A percentile compares a stretch with the other conserved stretches of the same genome.
Conservation (phyloP, 352 stramenopile species). For the Globisporangium emineosum region DNA sequence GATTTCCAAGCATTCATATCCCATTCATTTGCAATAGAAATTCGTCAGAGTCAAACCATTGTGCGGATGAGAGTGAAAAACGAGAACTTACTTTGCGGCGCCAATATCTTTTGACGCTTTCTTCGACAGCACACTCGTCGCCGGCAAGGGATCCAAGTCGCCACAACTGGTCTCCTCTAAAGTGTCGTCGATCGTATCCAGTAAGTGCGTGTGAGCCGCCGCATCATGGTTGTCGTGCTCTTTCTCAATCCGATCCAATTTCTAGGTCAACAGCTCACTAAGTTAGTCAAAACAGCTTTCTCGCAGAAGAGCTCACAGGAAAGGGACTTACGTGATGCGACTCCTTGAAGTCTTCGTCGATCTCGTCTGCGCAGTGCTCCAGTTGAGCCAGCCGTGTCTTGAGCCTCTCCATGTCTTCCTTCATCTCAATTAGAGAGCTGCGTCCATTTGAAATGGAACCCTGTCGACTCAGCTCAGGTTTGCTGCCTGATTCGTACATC, state of each 20-base stretch:
- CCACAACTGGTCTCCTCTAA: neutral
- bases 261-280: slow-evolving; percentile 6
- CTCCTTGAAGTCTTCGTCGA: slow-evolving; percentile 58
- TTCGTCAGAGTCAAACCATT: neutral
- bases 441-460: slow-evolving; percentile 11
- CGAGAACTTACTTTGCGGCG: slow-evolving; percentile 34
- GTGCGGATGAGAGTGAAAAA: neutral
- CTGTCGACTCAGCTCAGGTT: neutral
- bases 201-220: neutral
- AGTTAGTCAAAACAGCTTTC: neutral
- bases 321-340: slow-evolving; percentile 28
- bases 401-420: slow-evolving; percentile 48
- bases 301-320: neutral
- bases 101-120: slow-evolving; percentile 43
- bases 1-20: neutral
- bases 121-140: slow-evolving; percentile 23
- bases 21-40: slow-evolving; percentile 1
- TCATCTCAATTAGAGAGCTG: slow-evolving; percentile 30
- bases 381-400: slow-evolving; percentile 43
- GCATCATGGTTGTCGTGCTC: slow-evolving; percentile 5
- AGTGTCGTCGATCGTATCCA: slow-evolving; percentile 3
- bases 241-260: slow-evolving; percentile 18
- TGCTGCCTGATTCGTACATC: neutral
- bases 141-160: neutral
- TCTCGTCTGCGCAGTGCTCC: slow-evolving; percentile 44